phyloP scores from a whole-genome alignment of 2,329 filamentous ascomycete genomes.

The Neopestalotiopsis clavispora region DNA sequence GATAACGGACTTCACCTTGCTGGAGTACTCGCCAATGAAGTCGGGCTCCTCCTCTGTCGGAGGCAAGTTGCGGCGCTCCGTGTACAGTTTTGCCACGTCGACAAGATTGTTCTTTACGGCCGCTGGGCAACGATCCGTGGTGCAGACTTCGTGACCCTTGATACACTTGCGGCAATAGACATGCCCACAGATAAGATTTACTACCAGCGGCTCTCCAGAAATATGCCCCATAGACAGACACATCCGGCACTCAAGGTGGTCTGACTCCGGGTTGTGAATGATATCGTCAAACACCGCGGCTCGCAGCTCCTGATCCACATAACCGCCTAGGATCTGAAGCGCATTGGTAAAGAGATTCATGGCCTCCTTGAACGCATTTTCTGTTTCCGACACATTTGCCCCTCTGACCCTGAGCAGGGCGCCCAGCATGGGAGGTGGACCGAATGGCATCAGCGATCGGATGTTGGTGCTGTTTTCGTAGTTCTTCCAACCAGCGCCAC shows the following conservation, averaged over 20 bases:
- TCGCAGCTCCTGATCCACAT: background rate
- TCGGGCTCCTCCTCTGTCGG: background rate
- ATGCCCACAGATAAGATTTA: background rate
- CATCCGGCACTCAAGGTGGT: too few species aligned
- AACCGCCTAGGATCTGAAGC: background rate
- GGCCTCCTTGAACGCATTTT: constrained; percentile 10
- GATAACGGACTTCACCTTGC: constrained; percentile 30
- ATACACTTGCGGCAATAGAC: constrained; percentile 3
- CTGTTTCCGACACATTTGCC: background rate
- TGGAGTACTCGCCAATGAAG: constrained; percentile 1
- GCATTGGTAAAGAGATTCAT: constrained; percentile 4
- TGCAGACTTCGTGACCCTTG: background rate
- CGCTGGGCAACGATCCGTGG: constrained; percentile 19
- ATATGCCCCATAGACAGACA: too few species aligned
- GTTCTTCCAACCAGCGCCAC: background rate
- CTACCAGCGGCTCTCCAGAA: background rate
- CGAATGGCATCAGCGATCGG: background rate
- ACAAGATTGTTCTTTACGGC: constrained; percentile 17
- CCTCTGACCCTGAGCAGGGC: constrained; percentile 1
- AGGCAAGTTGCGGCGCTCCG: background rate
- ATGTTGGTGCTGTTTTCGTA: constrained; percentile 3
- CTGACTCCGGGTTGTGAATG: background rate
- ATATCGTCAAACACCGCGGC: background rate
- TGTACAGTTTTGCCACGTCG: constrained; percentile 13
- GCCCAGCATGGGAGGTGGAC: background rate